Conservation (phyloP, 2,329 filamentous ascomycete genomes). For the Mollisiaceae sp. region DNA sequence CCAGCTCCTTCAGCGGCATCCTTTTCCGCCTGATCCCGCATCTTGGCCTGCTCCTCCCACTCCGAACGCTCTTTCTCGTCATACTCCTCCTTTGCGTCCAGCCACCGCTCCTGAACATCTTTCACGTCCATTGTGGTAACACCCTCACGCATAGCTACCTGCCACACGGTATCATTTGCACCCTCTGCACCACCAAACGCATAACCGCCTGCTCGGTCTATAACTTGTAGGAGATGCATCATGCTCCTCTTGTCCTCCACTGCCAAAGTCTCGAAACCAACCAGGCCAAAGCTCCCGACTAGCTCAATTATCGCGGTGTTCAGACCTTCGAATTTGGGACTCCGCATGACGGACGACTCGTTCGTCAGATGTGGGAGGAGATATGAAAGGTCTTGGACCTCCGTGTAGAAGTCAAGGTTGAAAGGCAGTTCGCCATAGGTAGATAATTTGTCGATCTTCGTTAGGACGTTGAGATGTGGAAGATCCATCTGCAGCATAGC, state of each 20-base stretch:
- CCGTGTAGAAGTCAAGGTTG: slow-evolving; percentile 96
- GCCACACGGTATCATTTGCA: slow-evolving; percentile 96
- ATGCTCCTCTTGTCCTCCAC: slow-evolving; percentile 98
- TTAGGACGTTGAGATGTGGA: slow-evolving; percentile 92
- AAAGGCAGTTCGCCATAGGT: slow-evolving; percentile 88
- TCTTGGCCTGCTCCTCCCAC: slow-evolving; percentile 75
- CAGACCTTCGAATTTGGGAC: slow-evolving; percentile 79
- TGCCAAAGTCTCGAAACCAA: slow-evolving; percentile 90
- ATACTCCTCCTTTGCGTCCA: slow-evolving; percentile 87
- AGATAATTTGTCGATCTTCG: slow-evolving; percentile 93
- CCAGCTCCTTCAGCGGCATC: slow-evolving; percentile 43
- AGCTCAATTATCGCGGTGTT: slow-evolving; percentile 87
- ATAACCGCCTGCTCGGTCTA: slow-evolving; percentile 92
- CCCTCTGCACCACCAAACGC: slow-evolving; percentile 90
- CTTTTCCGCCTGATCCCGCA: slow-evolving; percentile 46
- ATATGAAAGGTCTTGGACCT: slow-evolving; percentile 90
- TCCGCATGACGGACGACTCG: slow-evolving; percentile 73
- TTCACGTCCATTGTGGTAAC: slow-evolving; percentile 77
- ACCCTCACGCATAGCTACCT: slow-evolving; percentile 85
- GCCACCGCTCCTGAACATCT: slow-evolving; percentile 95
- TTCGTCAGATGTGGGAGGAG: slow-evolving; percentile 79
- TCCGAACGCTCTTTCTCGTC: slow-evolving; percentile 79
- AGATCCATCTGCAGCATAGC: slow-evolving; percentile 99
- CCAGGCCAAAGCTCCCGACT: slow-evolving; percentile 87
- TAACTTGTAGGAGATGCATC: slow-evolving; percentile 86